Conservation (phyloP, 2,329 filamentous ascomycete species). For the Neonectria neomacrospora region DNA sequence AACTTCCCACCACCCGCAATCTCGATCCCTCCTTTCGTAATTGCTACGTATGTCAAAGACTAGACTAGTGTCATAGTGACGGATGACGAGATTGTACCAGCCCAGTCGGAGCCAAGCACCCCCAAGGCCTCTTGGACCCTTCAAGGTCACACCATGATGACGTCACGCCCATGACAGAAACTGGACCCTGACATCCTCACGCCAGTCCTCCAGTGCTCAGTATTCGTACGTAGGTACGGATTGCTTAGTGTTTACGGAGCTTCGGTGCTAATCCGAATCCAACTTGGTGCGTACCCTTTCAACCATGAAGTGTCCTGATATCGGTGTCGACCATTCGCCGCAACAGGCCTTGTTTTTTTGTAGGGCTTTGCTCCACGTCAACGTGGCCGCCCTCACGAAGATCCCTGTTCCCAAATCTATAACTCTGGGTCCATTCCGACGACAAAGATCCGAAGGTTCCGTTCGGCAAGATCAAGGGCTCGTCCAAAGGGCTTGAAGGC, state of each 20-base stretch:
- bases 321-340: constrained; percentile 3
- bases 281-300: background rate
- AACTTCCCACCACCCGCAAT: constrained; percentile 45
- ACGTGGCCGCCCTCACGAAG: constrained; percentile 12
- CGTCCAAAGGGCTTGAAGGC: constrained; percentile 3
- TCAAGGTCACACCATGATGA: constrained; percentile 43
- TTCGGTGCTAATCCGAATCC: background rate
- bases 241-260: too few relatives aligned
- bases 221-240: background rate
- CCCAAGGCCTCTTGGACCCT: constrained; percentile 33
- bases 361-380: constrained; percentile 32
- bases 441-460: constrained; percentile 21
- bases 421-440: background rate
- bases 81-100: constrained; percentile 32
- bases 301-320: background rate
- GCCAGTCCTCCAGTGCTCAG: background rate
- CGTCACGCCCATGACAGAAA: constrained; percentile 38
- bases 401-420: constrained; percentile 8
- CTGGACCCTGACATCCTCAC: constrained; percentile 19
- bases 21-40: constrained; percentile 42
- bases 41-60: constrained; percentile 1
- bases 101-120: constrained; percentile 31
- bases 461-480: constrained; percentile 8
- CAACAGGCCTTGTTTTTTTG: constrained; percentile 24
- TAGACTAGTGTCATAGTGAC: constrained; percentile 41